Base-by-base conservation (phyloP, 768 basidiomycete genomes). In the Hygrophorus russula region DNA sequence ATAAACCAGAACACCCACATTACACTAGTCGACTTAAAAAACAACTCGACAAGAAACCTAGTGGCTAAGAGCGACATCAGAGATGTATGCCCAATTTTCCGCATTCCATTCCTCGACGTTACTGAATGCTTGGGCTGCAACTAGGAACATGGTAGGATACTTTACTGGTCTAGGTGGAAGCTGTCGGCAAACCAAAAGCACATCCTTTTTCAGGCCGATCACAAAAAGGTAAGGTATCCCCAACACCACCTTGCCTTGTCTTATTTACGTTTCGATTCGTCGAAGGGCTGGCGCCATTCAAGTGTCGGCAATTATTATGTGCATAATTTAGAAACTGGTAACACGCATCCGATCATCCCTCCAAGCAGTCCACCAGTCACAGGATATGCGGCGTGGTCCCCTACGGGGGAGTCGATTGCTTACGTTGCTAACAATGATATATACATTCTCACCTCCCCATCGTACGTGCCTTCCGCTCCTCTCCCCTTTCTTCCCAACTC, bases 221-320 rank as follows among this genome's bases (percentile, higher is more conserved):
- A 76, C 52, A 61, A 63, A 44, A 93, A 96, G 72, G 90, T 80
- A 47, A 41, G 59, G 49, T 30, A 35, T 13, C 12, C 12, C 30
- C 9, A 10, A 5, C 5, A 30, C 13, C 15, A 20, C 17, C 39
- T 2, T 41, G 29, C 27, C 14, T 43, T 41, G 2, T 34, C 13
- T 27, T 43, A 45, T 27, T 55, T 42, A 43, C 53, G 20, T 7
- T 34, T 0, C 34, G n/a, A 11, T 31, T 28, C 6, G 39, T 40
- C 44, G 6, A 49, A 92, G 82, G 88, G 93, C 81, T 99, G 96
- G 96, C 79, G 96, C 36, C 74, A 83, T 60, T 96, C 92, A 5
- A 80, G 78, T 44, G 82, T 82, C 56, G 84, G 86, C 13, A 97
- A 93, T 60, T 98, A 92, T 58, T 94, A 89, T 59, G 70, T 99